These are phyloP conservation scores for Phanerochaete carnosa DNA, from an alignment of 768 basidiomycete species.

Conservation along the genomic window DNA sequence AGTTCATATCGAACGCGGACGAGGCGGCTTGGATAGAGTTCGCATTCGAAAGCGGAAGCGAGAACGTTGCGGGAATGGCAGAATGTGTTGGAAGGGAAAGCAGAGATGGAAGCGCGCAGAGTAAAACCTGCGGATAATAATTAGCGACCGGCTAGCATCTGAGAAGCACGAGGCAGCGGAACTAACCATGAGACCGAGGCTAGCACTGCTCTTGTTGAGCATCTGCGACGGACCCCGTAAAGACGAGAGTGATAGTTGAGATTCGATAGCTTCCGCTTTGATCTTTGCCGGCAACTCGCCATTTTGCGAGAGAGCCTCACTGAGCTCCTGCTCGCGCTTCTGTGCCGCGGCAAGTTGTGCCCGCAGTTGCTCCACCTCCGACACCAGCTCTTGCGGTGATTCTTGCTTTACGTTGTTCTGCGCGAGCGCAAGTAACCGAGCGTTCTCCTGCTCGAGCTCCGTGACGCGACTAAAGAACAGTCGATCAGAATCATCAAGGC, in stretches of 20 bases:
- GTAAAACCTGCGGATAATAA: conserved; percentile 51
- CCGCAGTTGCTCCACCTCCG: conserved; percentile 65
- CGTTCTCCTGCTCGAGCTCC: conserved; percentile 83
- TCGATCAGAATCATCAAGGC: conserved; percentile 2
- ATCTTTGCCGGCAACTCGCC: conserved; percentile 27
- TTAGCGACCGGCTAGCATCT: background rate
- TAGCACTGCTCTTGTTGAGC: conserved; percentile 59
- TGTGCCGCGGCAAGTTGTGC: conserved; percentile 60
- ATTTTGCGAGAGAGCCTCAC: conserved; percentile 51
- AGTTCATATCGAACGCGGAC: conserved; percentile 33
- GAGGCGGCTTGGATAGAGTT: conserved; percentile 37
- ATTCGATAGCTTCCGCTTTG: conserved; percentile 60
- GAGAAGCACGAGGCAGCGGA: conserved; percentile 6
- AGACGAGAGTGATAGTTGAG: conserved; percentile 39
- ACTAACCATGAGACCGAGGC: conserved; percentile 69
- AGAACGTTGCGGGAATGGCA: conserved; percentile 51
- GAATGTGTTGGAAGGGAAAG: conserved; percentile 61
- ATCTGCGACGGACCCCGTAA: conserved; percentile 32
- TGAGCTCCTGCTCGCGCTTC: conserved; percentile 66
- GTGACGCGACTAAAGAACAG: conserved; percentile 62
- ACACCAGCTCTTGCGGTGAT: conserved; percentile 39
- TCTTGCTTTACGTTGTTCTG: conserved; percentile 34
- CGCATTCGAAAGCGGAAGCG: conserved; percentile 43
- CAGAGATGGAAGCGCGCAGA: conserved; percentile 74
- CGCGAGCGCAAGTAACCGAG: conserved; percentile 59